Evolutionary conservation across 306 rosid genomes (phyloP), one percentile per base, ranked within the genome.

Genomic region (Prinsepia uniflora): DNA sequence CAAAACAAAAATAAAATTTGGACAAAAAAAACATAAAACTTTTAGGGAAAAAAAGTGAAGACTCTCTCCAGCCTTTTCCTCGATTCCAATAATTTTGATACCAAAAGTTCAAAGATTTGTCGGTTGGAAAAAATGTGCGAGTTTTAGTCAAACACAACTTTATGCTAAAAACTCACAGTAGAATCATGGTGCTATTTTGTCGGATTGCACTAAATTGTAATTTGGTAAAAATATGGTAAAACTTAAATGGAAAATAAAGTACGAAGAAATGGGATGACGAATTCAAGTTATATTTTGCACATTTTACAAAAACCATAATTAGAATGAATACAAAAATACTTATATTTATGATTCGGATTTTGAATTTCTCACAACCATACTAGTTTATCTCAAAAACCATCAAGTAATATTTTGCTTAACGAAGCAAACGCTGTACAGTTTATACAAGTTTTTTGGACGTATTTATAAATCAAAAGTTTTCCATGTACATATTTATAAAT

Each of bases 111-210:
- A 13, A 47, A 43, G 44, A 24, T 57, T 56, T 44, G 65, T 70
- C 65, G 30, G 74, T 43, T 41, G 73, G 73, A 54, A 20, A 53
- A 54, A 54, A 11, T 41, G 52, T 41, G 18, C 64, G n/a, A 41
- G 41, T 22, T 58, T 22, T 22, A 5, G 63, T 54, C 40, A 40
- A 54, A 34, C 18, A 4, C 10, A 22, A 0, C 14, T 48, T 67
- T 15, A 8, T 40, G 8, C 30, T 36, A 30, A 18, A 53, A 68
- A 4, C 40, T 24, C n/a, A n/a, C 11, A 11, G 17, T 50, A 7
- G 14, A 18, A 19, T 55, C 3, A 20, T 55, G 36, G 41, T 13
- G n/a, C 0, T 19, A 1, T 55, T 69, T 19, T 42, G 41, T 13
- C 30, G 42, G 22, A n/a, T 18, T 19, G 20, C 14, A 60, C 40